These are phyloP conservation scores for Sarcodon aspratus DNA, from an alignment of 768 basidiomycete genomes.

Conservation along the genomic window DNA sequence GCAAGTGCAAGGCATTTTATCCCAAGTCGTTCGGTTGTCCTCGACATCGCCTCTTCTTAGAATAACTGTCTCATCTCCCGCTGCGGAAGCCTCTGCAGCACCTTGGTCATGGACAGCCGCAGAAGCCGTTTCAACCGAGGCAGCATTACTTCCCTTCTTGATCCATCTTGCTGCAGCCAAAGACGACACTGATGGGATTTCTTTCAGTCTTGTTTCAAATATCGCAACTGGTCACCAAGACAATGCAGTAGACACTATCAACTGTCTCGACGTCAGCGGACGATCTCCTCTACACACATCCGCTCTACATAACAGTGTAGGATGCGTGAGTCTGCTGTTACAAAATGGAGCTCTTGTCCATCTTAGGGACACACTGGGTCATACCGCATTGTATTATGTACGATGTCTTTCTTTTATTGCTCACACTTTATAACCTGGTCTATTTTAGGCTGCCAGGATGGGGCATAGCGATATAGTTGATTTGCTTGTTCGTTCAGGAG, in stretches of 20 bases:
- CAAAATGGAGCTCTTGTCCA: conserved; percentile 75
- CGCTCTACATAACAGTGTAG: conserved; percentile 49
- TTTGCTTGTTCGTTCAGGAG: conserved; percentile 59
- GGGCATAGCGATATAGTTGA: conserved; percentile 51
- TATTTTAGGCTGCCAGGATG: conserved; percentile 59
- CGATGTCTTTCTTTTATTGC: conserved; percentile 11
- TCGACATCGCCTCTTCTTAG: conserved; percentile 4
- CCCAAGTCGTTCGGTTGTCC: conserved; percentile 58
- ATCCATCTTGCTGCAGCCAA: conserved; percentile 70
- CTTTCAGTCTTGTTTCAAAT: conserved; percentile 38
- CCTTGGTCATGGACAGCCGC: conserved; percentile 74
- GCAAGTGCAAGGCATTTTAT: conserved; percentile 51
- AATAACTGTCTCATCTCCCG: background rate
- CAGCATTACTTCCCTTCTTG: conserved; percentile 63
- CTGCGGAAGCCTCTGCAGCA: conserved; percentile 32
- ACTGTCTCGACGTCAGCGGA: conserved; percentile 64
- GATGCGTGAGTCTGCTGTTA: conserved; percentile 37
- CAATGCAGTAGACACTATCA: conserved; percentile 48
- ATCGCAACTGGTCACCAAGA: conserved; percentile 24
- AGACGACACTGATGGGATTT: conserved; percentile 52
- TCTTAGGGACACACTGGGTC: conserved; percentile 66
- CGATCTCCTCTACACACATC: conserved; percentile 74
- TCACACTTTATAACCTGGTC: background rate
- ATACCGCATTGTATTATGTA: conserved; percentile 79
- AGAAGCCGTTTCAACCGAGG: conserved; percentile 60